Percentiles rank a stretch among this genome's conserved stretches.
These are phyloP conservation scores for Blastobotrys raffinosifermentans DNA, from an alignment of 1,139 yeast species.

Conservation along the genomic window DNA sequence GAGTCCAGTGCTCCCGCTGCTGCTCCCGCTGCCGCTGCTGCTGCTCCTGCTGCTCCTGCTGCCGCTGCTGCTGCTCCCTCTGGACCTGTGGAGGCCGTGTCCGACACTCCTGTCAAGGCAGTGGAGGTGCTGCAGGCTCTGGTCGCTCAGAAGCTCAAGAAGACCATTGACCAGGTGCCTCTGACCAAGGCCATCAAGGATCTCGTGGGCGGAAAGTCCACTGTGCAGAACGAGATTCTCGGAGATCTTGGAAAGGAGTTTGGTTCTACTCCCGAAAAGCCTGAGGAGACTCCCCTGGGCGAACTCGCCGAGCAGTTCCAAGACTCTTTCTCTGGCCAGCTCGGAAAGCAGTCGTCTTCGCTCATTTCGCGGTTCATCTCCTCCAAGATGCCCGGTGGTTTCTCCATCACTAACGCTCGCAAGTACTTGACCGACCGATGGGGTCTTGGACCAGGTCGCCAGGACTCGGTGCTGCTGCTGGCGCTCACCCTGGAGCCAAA, in stretches of 20 bases:
- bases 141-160: constrained; percentile 94
- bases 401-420: constrained; percentile 85
- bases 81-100: constrained; percentile 74
- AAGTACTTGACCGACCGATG: constrained; percentile 83
- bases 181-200: constrained; percentile 92
- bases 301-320: constrained; percentile 95
- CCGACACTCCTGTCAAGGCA: constrained; percentile 89
- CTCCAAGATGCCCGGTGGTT: constrained; percentile 99
- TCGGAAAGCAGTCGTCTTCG: constrained; percentile 90
- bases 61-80: constrained; percentile 56
- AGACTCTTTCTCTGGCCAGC: constrained; percentile 76
- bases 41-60: constrained; percentile 55
- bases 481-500: constrained; percentile 91
- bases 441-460: constrained; percentile 93
- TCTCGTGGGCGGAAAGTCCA: constrained; percentile 95
- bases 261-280: constrained; percentile 96
- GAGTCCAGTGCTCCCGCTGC: constrained; percentile 38
- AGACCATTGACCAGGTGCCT: constrained; percentile 78
- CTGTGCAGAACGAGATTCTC: constrained; percentile 94
- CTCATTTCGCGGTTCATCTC: constrained; percentile 87
- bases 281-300: constrained; percentile 94
- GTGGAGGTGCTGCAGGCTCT: constrained; percentile 74
- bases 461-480: constrained; percentile 76
- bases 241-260: constrained; percentile 98
- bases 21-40: constrained; percentile 36